These are phyloP conservation scores for Phytophthora pseudosyringae DNA, from an alignment of 352 stramenopile genomes.

Conservation along the genomic window DNA sequence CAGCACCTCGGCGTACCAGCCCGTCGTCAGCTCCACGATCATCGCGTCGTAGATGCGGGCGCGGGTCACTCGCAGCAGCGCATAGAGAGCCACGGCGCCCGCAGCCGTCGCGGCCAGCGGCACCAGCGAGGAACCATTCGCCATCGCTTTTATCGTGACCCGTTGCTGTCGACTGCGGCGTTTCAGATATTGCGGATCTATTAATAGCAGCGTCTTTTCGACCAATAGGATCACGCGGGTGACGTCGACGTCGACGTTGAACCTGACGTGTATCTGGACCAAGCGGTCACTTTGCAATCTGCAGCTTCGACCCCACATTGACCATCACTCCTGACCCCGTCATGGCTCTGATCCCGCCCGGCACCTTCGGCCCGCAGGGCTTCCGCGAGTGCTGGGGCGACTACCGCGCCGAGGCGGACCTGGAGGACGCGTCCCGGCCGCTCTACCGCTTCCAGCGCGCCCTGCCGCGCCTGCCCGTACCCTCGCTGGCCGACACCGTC, in stretches of 20 bases:
- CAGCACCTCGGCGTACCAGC: slow-evolving; percentile 91
- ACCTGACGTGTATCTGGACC: slow-evolving; percentile 5
- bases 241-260: slow-evolving; percentile 26
- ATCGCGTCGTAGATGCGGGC: slow-evolving; percentile 89
- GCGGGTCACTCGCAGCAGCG: slow-evolving; percentile 56
- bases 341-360: slow-evolving; percentile 23
- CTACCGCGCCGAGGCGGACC: slow-evolving; percentile 79
- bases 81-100: slow-evolving; percentile 48
- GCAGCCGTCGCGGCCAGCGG: slow-evolving; percentile 14
- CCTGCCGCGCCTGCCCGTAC: slow-evolving; percentile 92
- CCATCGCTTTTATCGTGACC: slow-evolving; percentile 3
- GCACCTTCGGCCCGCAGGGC: slow-evolving; percentile 66
- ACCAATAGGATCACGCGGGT: neutral
- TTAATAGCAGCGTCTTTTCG: too few relatives aligned
- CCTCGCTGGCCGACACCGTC: slow-evolving; percentile 89
- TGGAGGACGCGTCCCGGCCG: slow-evolving; percentile 55
- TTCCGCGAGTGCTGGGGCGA: slow-evolving; percentile 96
- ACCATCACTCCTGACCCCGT: slow-evolving; percentile 11
- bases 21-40: slow-evolving; percentile 88
- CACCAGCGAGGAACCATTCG: slow-evolving; percentile 16
- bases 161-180: neutral
- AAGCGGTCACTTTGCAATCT: slow-evolving; percentile 29
- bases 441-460: slow-evolving; percentile 86
- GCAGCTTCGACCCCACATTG: neutral
- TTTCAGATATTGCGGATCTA: slow-evolving; percentile 17